Base-by-base conservation (phyloP, 305 asterid species). In the Fraxinus ornus region DNA sequence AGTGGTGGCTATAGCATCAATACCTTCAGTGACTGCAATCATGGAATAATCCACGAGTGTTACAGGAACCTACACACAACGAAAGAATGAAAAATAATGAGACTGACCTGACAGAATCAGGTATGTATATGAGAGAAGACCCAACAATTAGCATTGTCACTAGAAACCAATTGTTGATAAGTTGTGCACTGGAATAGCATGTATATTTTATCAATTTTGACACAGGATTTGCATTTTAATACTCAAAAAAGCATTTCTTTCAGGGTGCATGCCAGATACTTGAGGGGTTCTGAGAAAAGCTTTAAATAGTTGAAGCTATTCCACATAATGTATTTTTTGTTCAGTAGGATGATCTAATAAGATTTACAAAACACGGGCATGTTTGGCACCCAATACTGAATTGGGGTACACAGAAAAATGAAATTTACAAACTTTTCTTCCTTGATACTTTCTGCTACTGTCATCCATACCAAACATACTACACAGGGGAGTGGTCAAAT, bases 1-100 rank as follows among this genome's bases (percentile, higher is more conserved):
- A 55, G 99, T 94, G 28, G 94, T 82, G 52, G 98, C 97, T 84
- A 96, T 90, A 75, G 99, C 98, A 78, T 96, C 98, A 75, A 94
- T 96, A 80, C 99, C 98, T 91, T 93, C 94, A 60, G 93, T 94
- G 72, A 96, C 98, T 2, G 91, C 93, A 82, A 3, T 90, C 95
- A 96, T 76, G 78, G 98, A 90, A 85, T 96, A 96, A 90, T 94
- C 98, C 0, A 92, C 87, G 83, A 94, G 98, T 37, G 86, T 87
- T 13, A 94, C 95, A 73, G 95, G 97, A 83, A 91, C 90, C 99
- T 96, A 90, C 81, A 83, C 12, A 47, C 55, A 76, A 78, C 22
- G 71, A 79, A 77, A 81, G 3, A 35, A 3, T 28, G 19, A 47
- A n/a, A 24, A 19, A 52, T 24, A 22, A 7, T 24, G 79, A 7